These are phyloP conservation scores for Olyra latifolia DNA, from an alignment of 176 grass and related monocot genomes.

Conservation along the genomic window DNA sequence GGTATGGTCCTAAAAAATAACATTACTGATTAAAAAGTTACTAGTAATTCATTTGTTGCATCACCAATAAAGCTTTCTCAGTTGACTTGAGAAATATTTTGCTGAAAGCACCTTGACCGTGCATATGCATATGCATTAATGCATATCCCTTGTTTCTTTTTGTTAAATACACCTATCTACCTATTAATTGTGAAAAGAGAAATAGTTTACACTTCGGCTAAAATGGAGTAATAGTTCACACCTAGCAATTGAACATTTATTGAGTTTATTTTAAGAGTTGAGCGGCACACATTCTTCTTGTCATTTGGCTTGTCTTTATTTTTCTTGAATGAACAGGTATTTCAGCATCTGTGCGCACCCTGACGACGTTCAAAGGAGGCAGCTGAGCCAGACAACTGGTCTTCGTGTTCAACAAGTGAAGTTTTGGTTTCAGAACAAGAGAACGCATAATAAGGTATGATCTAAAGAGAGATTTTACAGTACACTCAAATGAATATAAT, in stretches of 20 bases:
- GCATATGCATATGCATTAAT: too few species aligned
- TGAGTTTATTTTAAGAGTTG: background rate
- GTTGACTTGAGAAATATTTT: background rate
- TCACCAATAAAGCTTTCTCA: background rate
- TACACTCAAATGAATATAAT: too few species aligned
- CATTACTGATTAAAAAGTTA: background rate
- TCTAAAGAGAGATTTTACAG: background rate
- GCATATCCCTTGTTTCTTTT: background rate
- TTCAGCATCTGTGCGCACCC: constrained; percentile 44
- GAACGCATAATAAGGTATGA: constrained; percentile 46
- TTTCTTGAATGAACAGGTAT: constrained; percentile 36
- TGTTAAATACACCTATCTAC: background rate
- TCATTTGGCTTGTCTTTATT: background rate
- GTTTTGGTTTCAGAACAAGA: constrained; percentile 61
- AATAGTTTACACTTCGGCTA: background rate
- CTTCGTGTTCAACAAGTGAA: constrained; percentile 32
- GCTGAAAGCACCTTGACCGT: background rate
- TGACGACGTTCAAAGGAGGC: constrained; percentile 28
- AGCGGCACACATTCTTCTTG: background rate
- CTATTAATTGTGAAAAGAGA: background rate
- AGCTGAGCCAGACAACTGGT: constrained; percentile 15
- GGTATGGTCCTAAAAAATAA: constrained; percentile 33
- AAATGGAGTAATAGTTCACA: background rate
- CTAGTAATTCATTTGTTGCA: background rate
- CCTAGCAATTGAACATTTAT: background rate